Evolutionary conservation across 805 yeast species (phyloP), one percentile per base, ranked within the genome.

Genomic region (Isabelozyma gotoi): DNA sequence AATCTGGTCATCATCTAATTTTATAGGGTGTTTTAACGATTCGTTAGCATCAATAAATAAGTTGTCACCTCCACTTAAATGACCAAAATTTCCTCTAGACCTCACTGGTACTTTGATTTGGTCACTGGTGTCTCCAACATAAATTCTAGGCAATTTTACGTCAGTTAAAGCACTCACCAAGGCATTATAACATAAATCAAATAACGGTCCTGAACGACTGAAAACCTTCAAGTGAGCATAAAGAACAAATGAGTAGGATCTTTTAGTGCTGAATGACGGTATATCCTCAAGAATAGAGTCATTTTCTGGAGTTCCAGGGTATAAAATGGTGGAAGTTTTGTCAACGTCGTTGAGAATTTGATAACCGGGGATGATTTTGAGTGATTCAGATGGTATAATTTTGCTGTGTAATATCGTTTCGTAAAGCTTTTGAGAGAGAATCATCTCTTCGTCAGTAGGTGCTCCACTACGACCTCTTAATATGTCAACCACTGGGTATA

Each of bases 381-480:
- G 54, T 5, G 62, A 49, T 17, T 48, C 59, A 35, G 68, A 66
- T 2, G 76, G 64, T 15, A 85, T 60, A 17, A 85, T 48, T 20
- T 78, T 77, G 10, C 86, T 77, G 47, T 81, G 82, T 37, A 77
- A 62, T 4, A 88, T 59, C 4, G 78, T 67, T 49, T 86, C 86
- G 53, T 81, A 80, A 18, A 87, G 53, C 45, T 69, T 69, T 59
- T 88, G 95, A 1, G 88, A 78, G 16, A 85, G 56, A 21, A 77
- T 80, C 82, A 85, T 87, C 59, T 89, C 96, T 63, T 89, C 96
- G 52, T 83, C 87, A 1, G 91, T 81, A 20, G 96, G 96, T 0
- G 89, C 87, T 11, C 95, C 94, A 7, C 68, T 59, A 41, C 88
- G 73, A 21, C 96, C 96, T 42, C 90, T 69, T 44, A 82, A 78